Conservation (phyloP, 345 rosid species). For the Diplotaxis tenuifolia region DNA sequence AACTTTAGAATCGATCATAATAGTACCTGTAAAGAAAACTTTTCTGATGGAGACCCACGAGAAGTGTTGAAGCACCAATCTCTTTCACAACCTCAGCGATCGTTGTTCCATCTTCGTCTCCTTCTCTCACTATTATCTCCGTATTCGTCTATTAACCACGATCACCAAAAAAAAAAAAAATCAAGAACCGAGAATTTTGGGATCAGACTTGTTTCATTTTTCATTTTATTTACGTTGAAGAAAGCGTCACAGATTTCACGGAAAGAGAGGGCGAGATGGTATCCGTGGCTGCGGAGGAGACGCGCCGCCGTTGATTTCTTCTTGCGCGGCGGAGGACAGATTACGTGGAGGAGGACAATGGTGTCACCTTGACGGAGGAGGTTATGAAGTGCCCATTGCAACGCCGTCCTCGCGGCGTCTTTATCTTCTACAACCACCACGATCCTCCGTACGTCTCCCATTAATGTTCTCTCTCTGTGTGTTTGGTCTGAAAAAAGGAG, state of each 20-base stretch:
- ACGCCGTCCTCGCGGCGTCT: constrained; percentile 52
- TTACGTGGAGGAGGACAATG: constrained; percentile 58
- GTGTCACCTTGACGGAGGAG: constrained; percentile 51
- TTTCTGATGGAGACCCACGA: constrained; percentile 81
- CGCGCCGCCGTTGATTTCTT: constrained; percentile 43
- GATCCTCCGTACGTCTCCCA: constrained; percentile 46
- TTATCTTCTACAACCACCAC: constrained; percentile 60
- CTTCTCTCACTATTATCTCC: constrained; percentile 84
- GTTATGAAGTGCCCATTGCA: constrained; percentile 60
- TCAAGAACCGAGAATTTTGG: not conserved
- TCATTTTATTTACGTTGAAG: constrained; percentile 43
- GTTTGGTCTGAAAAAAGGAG: constrained; percentile 12
- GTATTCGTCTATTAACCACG: constrained; percentile 47
- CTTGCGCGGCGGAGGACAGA: constrained; percentile 43
- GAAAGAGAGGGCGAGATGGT: constrained; percentile 57
- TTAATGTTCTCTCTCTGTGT: not conserved
- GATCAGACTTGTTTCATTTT: constrained; percentile 6
- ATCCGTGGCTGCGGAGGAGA: constrained; percentile 50
- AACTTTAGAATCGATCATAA: not conserved
- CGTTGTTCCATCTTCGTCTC: constrained; percentile 66
- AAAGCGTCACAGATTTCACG: constrained; percentile 50
- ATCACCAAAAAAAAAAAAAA: not conserved
- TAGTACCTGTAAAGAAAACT: constrained; percentile 87
- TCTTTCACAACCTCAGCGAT: constrained; percentile 65
- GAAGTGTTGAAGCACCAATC: constrained; percentile 76